Base-by-base conservation (phyloP, 2,329 filamentous ascomycete species). In the Scleromitrula shiraiana region DNA sequence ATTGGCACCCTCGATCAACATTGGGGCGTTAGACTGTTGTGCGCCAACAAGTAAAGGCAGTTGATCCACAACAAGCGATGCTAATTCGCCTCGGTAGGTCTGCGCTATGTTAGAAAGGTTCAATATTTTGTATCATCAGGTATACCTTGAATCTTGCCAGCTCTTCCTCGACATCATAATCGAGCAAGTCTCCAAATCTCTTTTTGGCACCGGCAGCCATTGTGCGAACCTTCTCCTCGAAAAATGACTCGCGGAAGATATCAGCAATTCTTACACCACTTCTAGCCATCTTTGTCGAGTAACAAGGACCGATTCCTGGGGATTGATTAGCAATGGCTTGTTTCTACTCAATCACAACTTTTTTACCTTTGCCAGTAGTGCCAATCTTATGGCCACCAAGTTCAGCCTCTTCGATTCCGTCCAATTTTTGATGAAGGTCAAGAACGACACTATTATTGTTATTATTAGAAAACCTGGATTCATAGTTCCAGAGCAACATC, bases 81-180 rank as follows among this genome's bases (percentile, higher is more conserved):
- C 71, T 22, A 88, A 70, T 59, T 72, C 72, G 50, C 68, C 65
- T 23, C 78, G 73, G 63, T 80, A 80, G 29, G 70, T 46, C 45
- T 46, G 45, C 52, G 24, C 4, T 38, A 17, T 6, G 7, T 15
- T 32, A 20, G 12, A 26, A 14, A 38, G 19, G 19, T 29, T 10
- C 23, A 14, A 14, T 24, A 15, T 23, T 29, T 50, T 67, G 67
- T 8, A 5, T 26, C 6, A 14, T 4, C 14, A 15, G 12, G 12
- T 12, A 38, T 46, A 46, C 44, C 61, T 77, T 72, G 67, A 82
- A 86, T 33, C 71, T 69, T 15, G 63, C 64, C 54, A 89, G 75
- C 68, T 89, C 85, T 27, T 80, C 79, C 56, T 89, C 82, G 6
- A 82, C 73, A 53, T 88, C 80, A 62, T 79, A 78, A 54, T 78